Base-by-base conservation (phyloP, 2,329 filamentous ascomycete genomes). In the Nakataea oryzae region DNA sequence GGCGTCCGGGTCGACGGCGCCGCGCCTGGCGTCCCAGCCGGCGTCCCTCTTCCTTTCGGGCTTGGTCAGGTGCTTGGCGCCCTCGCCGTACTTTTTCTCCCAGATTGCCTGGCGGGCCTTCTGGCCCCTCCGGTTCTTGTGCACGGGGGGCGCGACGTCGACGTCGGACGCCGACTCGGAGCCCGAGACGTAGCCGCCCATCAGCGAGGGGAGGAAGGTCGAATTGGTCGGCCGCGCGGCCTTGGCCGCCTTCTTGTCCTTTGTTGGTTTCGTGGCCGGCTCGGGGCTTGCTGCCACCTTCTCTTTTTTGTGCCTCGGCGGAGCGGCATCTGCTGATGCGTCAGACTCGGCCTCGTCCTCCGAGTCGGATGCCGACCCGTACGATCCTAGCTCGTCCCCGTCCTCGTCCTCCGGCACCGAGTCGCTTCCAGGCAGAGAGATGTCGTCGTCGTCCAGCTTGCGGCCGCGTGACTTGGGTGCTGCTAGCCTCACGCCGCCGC, bases 101-200 rank as follows among this genome's bases (percentile, higher is more conserved):
- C 86, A 89, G 63, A 95, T 88, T 28, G 86, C 84, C 70, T 90
- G 88, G 11, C 90, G 84, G n/a, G 88, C 89, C 56, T 86, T 82
- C 74, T 96, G 90, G 3, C 90, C 90, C 58, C 66, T 67, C 27
- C 89, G 81, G 69, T 93, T 93, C 74, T 92, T 93, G 67, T 85
- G 84, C 0, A 79, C 74, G 1, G 78, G 73, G 5, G 78, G 78
- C 7, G 82, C 83, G 2, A 80, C 73, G 61, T 91, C 89, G 27
- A 90, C 76, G 65, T 89, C 87, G 0, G 87, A 89, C 8, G 82
- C 83, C 0, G 82, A 85, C 67, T 90, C 89, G 11, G 87, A 90
- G 58, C 88, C 89, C 2, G 89, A 91, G 68, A 90, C 83, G 75
- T 93, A 96, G 62, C 89, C 89, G 26, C 86, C 87, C 81, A 91